Conservation (phyloP, 2,329 filamentous ascomycete species). For the Aspergillus tanneri region DNA sequence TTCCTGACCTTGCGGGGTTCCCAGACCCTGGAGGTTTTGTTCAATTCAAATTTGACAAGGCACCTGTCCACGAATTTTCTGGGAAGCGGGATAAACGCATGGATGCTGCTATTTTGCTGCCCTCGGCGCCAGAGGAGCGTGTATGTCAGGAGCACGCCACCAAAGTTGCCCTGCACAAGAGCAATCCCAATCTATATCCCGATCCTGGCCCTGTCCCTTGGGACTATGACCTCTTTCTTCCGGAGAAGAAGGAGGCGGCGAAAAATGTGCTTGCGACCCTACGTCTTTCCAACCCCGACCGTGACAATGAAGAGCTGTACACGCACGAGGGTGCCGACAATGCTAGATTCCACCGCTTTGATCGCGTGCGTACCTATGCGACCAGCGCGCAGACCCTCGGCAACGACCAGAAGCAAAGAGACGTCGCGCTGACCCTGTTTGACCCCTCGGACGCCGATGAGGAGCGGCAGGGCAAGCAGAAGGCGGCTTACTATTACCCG, state of each 20-base stretch:
- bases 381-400: constrained; percentile 55
- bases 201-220: constrained; percentile 55
- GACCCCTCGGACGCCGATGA: constrained; percentile 44
- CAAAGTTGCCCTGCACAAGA: constrained; percentile 48
- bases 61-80: constrained; percentile 52
- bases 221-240: constrained; percentile 62
- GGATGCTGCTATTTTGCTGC: constrained; percentile 59
- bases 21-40: constrained; percentile 60
- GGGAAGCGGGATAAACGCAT: constrained; percentile 58
- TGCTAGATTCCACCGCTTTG: constrained; percentile 53
- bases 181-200: constrained; percentile 51
- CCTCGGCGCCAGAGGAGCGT: constrained; percentile 50
- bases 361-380: constrained; percentile 61
- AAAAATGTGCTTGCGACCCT: constrained; percentile 58
- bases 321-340: constrained; percentile 45
- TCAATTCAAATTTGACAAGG: constrained; percentile 61
- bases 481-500: constrained; percentile 63
- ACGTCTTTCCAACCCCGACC: constrained; percentile 52
- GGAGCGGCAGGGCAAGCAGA: constrained; percentile 35
- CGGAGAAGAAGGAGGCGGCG: constrained; percentile 48
- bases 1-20: constrained; percentile 61
- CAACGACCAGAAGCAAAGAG: constrained; percentile 53
- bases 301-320: constrained; percentile 55
- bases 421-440: constrained; percentile 60
- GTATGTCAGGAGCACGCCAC: constrained; percentile 49